Evolutionary conservation across 441 rosid genomes (phyloP).

Genomic region (Syzygium malaccense): DNA sequence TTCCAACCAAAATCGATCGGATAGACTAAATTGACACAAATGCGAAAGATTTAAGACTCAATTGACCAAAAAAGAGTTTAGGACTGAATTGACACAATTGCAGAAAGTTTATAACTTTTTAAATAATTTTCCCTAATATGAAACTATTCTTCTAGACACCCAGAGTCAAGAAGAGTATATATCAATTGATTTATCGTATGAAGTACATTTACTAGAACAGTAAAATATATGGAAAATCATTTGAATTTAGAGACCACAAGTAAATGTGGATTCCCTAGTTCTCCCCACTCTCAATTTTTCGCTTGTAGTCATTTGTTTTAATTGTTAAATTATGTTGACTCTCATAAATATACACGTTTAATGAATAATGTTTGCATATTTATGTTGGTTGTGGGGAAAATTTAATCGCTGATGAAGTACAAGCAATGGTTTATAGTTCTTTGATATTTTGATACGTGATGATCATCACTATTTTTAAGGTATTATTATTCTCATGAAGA

Average conservation of each 20-base stretch:
- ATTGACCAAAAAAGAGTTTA: too few relatives aligned
- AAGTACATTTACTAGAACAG: not conserved
- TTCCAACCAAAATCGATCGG: too few relatives aligned
- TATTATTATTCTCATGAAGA: not conserved
- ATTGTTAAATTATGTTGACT: too few relatives aligned
- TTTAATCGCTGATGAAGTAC: not conserved
- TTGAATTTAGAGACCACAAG: not conserved
- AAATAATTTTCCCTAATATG: not conserved
- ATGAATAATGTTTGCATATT: not conserved
- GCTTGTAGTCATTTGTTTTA: not conserved
- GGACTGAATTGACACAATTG: too few relatives aligned
- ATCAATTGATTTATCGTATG: not conserved
- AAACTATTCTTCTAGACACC: not conserved
- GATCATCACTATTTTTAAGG: not conserved
- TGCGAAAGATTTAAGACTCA: too few relatives aligned
- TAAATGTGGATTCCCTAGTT: not conserved
- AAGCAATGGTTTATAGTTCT: not conserved
- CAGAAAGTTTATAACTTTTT: too few relatives aligned
- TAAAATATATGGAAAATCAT: not conserved
- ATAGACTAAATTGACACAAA: too few relatives aligned
- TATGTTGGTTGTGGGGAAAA: not conserved
- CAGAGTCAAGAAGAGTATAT: not conserved
- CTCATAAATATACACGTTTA: too few relatives aligned
- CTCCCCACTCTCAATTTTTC: not conserved
- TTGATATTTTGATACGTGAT: not conserved